Base-by-base conservation (phyloP, 495 filamentous ascomycete species). In the Geopyxis carbonaria region DNA sequence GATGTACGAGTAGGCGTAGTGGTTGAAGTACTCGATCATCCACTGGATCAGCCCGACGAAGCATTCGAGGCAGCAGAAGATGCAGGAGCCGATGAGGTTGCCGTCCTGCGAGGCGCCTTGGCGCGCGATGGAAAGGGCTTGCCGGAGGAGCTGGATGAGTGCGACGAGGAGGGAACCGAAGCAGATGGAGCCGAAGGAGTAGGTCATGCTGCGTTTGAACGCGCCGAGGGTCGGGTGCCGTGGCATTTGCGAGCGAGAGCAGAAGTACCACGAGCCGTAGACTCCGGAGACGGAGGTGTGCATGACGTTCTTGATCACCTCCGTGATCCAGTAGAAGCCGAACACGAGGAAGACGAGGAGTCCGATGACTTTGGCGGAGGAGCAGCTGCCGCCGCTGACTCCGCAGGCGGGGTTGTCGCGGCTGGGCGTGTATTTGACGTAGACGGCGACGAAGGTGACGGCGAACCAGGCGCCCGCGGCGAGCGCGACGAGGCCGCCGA, bases 1-100 rank as follows among this genome's bases (percentile, higher is more conserved):
- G 51, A 95, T 92, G 57, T 93, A 77, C 14, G 75, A 81, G 59
- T 93, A 93, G 0, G 83, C 85, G 47, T 93, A 94, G 48, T 81
- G 72, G 42, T 79, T 80, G 51, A 82, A 59, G 57, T 76, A 82
- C 40, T 81, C 68, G 3, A 87, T 74, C 0, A 78, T 74, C 83
- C 86, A 93, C 45, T 92, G 75, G 1, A 93, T 64, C 37, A 93
- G 47, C 8, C 69, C 64, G 40, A 93, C 79, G 41, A 93, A 49
- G 56, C 79, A 91, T 2, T 71, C 68, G 2, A 91, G 59, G 35
- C 80, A 43, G 58, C 82, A 86, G 47, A 77, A 76, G 18, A 74
- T 45, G 32, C 85, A 73, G 22, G 59, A 63, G 2, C 68, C 75
- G 0, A 84, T 34, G 0, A 81, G 64, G 45, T 83, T 80, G 0